Base-by-base conservation (phyloP, 2,329 filamentous ascomycete species). In the Sarocladium oryzae region DNA sequence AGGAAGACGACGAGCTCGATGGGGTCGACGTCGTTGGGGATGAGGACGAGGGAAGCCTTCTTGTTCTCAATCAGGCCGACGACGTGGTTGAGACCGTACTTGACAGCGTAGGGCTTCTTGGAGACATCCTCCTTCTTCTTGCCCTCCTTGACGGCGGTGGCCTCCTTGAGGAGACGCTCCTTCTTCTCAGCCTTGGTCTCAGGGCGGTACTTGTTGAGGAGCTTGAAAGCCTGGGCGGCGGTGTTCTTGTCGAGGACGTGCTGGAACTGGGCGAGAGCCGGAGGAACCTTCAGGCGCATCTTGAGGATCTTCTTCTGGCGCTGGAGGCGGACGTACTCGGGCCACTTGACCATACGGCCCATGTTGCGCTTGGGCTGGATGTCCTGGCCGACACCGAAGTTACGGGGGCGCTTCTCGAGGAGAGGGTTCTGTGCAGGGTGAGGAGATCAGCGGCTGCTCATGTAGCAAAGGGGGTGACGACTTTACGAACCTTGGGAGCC, bases 111-210 rank as follows among this genome's bases (percentile, higher is more conserved):
- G 68, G 93, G 93, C 88, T 99, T 99, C 89, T 97, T 97, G 87
- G 84, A 89, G 72, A 95, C 92, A 68, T 96, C 91, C 84, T 99
- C 95, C 88, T 97, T 97, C 88, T 97, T 99, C 88, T 97, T 96
- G 75, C 95, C 93, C 76, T 97, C 91, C 73, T 90, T 85, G 73
- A 99, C 84, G 68, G 93, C 95, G 66, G 91, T 96, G 60, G 95
- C 93, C 84, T 99, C 93, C 84, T 96, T 90, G 73, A 88, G 84
- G 61, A 99, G 82, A 78, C 93, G 90, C 82, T 99, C 95, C 86
- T 97, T 99, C 89, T 99, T 99, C 86, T 97, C 92, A 66, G 81
- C 79, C 86, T 96, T 97, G 75, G 89, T 95, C 84, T 99, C 93
- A 63, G 93, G 93, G 67, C 92, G 90, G 87, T 99, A 99, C 84